phyloP scores from a whole-genome alignment of 352 stramenopile genomes.

The Aphanomyces euteiches region DNA sequence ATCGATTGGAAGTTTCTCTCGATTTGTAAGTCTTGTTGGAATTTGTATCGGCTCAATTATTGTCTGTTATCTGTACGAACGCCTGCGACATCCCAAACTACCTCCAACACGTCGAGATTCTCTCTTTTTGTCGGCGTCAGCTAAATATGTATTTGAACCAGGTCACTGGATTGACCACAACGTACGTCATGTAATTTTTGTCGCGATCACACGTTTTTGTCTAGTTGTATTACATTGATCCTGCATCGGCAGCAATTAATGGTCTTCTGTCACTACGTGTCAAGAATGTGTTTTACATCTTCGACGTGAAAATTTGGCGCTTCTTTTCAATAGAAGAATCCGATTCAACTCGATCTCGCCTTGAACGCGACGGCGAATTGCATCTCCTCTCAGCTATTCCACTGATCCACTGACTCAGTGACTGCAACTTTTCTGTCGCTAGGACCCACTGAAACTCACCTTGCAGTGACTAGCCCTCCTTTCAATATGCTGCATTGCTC shows the following conservation, averaged over 20 bases:
- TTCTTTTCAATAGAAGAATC: neutral
- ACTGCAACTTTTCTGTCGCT: too few species aligned
- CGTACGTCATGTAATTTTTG: neutral
- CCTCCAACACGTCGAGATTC: neutral
- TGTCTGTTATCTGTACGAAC: conserved; percentile 5
- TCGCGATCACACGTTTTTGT: neutral
- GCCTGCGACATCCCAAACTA: neutral
- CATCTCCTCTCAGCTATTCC: conserved; percentile 5
- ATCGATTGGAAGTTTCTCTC: neutral
- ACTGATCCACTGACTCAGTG: neutral
- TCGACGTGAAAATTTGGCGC: conserved; percentile 11
- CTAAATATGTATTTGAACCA: conserved; percentile 9
- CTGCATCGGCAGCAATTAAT: neutral
- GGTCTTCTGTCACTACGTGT: neutral
- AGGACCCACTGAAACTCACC: too few species aligned
- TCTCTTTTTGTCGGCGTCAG: neutral
- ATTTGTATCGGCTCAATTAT: conserved; percentile 4
- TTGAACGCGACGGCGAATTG: neutral
- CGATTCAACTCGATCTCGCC: neutral
- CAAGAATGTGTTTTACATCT: neutral
- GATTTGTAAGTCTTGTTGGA: neutral
- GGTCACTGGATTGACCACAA: neutral
- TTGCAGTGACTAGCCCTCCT: too few species aligned
- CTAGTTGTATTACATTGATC: conserved; percentile 5
- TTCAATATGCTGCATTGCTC: too few species aligned